Evolutionary conservation across 2,329 filamentous ascomycete species (phyloP).

Genomic region (Dryadomyces sulphureus): DNA sequence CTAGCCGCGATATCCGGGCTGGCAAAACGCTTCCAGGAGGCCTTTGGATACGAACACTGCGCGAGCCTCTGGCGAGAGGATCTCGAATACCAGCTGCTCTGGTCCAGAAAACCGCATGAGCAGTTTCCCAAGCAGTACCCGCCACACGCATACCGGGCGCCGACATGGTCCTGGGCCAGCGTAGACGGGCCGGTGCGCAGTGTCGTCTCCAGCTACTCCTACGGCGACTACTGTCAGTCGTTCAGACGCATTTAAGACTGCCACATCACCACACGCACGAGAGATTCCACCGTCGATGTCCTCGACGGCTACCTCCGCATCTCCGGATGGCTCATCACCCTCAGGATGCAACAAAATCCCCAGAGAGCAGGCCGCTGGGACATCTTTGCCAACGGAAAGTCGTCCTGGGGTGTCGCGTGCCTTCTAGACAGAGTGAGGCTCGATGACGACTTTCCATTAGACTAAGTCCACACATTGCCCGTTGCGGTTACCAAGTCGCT

Average conservation of each 20-base stretch:
- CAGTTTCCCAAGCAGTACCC: not conserved
- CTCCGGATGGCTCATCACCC: no score
- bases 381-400: no score
- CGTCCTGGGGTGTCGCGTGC: no score
- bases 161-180: not conserved
- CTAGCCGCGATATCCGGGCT: conserved; percentile 1
- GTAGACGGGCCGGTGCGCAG: not conserved
- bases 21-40: not conserved
- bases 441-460: no score
- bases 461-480: no score
- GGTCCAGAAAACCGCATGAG: not conserved
- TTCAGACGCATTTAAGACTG: not conserved
- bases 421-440: no score
- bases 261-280: not conserved
- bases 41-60: not conserved
- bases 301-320: no score
- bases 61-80: not conserved
- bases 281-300: no score
- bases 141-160: not conserved
- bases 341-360: no score
- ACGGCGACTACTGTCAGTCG: no score
- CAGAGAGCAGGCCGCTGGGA: no score
- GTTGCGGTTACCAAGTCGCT: no score
- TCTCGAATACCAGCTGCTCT: not conserved
- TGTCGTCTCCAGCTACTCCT: not conserved